Percentiles rank a stretch among this genome's conserved stretches.
These are phyloP conservation scores for Pythium insidiosum DNA, from an alignment of 352 stramenopile species.

Conservation along the genomic window DNA sequence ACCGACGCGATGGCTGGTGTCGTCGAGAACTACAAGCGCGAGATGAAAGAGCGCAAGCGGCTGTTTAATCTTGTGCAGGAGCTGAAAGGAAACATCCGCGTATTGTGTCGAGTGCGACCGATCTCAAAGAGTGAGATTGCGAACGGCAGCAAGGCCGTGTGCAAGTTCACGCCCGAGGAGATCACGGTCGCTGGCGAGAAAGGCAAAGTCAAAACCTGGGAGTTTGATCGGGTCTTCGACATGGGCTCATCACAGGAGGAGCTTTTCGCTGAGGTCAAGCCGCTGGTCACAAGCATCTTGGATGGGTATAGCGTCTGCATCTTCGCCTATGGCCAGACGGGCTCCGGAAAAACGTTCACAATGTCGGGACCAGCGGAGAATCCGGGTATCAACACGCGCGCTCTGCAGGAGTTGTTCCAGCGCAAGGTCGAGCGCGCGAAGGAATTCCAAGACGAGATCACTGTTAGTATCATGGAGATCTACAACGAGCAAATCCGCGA, in stretches of 20 bases:
- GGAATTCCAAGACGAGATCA: slow-evolving; percentile 81
- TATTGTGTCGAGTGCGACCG: slow-evolving; percentile 94
- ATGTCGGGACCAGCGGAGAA: slow-evolving; percentile 68
- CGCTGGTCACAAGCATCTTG: slow-evolving; percentile 77
- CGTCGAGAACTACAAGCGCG: slow-evolving; percentile 86
- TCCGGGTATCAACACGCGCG: slow-evolving; percentile 79
- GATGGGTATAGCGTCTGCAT: slow-evolving; percentile 88
- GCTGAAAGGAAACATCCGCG: slow-evolving; percentile 96
- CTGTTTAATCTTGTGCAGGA: slow-evolving; percentile 95
- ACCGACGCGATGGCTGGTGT: slow-evolving; percentile 74
- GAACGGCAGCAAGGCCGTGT: slow-evolving; percentile 72
- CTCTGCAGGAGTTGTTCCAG: slow-evolving; percentile 77
- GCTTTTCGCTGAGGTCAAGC: slow-evolving; percentile 68
- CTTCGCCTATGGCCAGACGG: slow-evolving; percentile 87
- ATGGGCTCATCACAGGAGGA: slow-evolving; percentile 66
- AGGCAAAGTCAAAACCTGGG: slow-evolving; percentile 80
- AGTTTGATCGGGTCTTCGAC: slow-evolving; percentile 85
- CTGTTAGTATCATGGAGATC: slow-evolving; percentile 93
- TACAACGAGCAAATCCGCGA: slow-evolving; percentile 96
- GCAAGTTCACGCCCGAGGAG: slow-evolving; percentile 73
- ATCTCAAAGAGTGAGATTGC: slow-evolving; percentile 74
- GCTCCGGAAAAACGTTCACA: slow-evolving; percentile 83
- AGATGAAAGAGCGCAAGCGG: slow-evolving; percentile 85
- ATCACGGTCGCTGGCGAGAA: slow-evolving; percentile 76
- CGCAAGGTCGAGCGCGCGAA: slow-evolving; percentile 55